Evolutionary conservation across 345 rosid species (phyloP), one percentile per base, ranked within the genome.

Genomic region (Adansonia digitata): DNA sequence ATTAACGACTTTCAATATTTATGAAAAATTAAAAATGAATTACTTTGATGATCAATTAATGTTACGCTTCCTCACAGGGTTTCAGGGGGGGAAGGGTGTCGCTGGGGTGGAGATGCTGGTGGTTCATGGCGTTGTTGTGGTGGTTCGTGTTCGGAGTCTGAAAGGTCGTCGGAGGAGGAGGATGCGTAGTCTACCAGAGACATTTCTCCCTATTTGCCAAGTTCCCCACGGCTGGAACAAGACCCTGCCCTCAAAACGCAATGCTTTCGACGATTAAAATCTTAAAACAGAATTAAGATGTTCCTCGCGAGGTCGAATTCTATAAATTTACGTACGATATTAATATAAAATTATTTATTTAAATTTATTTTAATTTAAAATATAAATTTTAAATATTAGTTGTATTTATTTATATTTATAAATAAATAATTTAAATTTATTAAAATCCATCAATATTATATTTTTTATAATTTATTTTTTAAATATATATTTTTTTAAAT

Each of bases 161-260:
- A 59, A 42, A 56, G 79, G 73, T 81, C 88, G 78, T 88, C 88
- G 82, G 86, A 89, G 5, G 92, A 86, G n/a, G 94, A 90, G 65
- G 91, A 82, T 69, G 88, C 89, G 78, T 90, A 90, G 77, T 90
- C 94, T 12, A 90, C 92, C 71, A 88, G 83, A 63, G 94, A 82
- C 94, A 90, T 88, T 72, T 57, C 42, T 29, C 75, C 74, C 35
- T n/a, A 7, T 13, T 12, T 26, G 24, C 57, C 56, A n/a, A 20
- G 20, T 20, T 52, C 24, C 11, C 26, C 34, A 31, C 34, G 2
- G 56, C 56, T 51, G 56, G 56, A 51, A 51, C 27, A 7, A 51
- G 56, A 52, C 24, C n/a, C n/a, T 20, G 12, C 27, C 27, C 57
- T 7, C 7, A 52, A 52, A 52, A 52, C 57, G 57, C 57, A n/a